A percentile compares a stretch with the other conserved stretches of the same genome.
Conservation (phyloP, 2,329 filamentous ascomycete genomes). For the Penicillium sp. region DNA sequence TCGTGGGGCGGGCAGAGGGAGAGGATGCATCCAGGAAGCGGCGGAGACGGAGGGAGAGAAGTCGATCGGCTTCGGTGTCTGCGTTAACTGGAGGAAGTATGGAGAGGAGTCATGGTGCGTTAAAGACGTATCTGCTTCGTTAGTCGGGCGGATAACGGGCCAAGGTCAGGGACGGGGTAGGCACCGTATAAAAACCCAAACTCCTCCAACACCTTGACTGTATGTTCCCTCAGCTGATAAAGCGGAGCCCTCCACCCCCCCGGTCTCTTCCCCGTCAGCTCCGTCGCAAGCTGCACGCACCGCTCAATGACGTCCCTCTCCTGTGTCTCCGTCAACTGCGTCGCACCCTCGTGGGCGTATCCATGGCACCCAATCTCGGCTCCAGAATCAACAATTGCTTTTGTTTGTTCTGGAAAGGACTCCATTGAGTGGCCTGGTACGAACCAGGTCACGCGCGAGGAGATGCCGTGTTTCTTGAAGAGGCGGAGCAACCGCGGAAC, state of each 20-base stretch:
- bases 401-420: slow-evolving; percentile 59
- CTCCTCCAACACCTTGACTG: slow-evolving; percentile 47
- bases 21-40: slow-evolving; percentile 52
- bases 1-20: slow-evolving; percentile 29
- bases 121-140: slow-evolving; percentile 42
- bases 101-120: slow-evolving; percentile 49
- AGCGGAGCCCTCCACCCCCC: slow-evolving; percentile 44
- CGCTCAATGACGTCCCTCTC: slow-evolving; percentile 76
- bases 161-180: background rate
- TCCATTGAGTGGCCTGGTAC: slow-evolving; percentile 65
- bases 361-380: slow-evolving; percentile 60
- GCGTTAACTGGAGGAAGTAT: slow-evolving; percentile 46
- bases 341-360: slow-evolving; percentile 74
- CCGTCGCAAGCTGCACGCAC: slow-evolving; percentile 72
- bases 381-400: slow-evolving; percentile 57
- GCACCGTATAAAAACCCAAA: slow-evolving; percentile 49
- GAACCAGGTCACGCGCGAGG: slow-evolving; percentile 63
- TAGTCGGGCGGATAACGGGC: background rate
- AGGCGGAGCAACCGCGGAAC: slow-evolving; percentile 60
- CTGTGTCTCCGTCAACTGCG: slow-evolving; percentile 72
- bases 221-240: slow-evolving; percentile 46
- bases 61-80: slow-evolving; percentile 45
- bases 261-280: slow-evolving; percentile 74
- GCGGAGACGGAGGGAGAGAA: slow-evolving; percentile 49
- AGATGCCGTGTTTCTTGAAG: slow-evolving; percentile 57